Evolutionary conservation across 495 filamentous ascomycete genomes (phyloP).

Genomic region (Penicillium egyptiacum): DNA sequence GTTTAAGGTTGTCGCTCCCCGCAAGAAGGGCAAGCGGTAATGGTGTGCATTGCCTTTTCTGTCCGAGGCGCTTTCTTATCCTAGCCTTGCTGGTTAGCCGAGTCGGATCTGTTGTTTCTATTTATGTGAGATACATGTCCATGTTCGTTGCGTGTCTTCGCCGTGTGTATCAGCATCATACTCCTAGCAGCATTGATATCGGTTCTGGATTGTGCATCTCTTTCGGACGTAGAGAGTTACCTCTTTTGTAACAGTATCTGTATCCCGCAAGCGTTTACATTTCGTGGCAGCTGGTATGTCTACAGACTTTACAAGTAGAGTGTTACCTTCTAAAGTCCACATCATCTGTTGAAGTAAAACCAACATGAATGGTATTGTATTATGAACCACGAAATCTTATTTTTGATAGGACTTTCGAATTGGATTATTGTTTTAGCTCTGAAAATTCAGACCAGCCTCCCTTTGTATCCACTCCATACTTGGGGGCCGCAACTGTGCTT

Average conservation of each 20-base stretch:
- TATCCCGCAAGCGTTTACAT: neutral
- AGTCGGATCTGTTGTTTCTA: neutral
- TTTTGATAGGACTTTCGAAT: too few species aligned
- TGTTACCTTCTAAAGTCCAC: neutral
- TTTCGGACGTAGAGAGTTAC: neutral
- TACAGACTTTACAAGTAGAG: neutral
- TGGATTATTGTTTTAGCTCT: too few species aligned
- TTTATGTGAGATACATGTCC: constrained; percentile 3
- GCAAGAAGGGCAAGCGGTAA: constrained; percentile 88
- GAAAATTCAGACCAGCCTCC: too few species aligned
- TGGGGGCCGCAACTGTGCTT: too few species aligned
- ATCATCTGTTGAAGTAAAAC: too few species aligned
- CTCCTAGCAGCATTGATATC: neutral
- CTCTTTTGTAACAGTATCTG: neutral
- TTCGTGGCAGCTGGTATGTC: neutral
- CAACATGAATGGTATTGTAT: too few species aligned
- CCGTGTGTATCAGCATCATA: constrained; percentile 1
- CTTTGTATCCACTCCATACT: too few species aligned
- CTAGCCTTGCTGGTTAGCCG: neutral
- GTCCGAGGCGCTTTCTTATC: neutral
- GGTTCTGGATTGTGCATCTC: neutral
- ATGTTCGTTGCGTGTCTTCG: neutral
- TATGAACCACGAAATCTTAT: too few species aligned
- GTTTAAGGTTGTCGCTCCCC: constrained; percentile 86
- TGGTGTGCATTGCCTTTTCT: constrained; percentile 11